phyloP scores from a whole-genome alignment of 164 flowering plant genomes.

The Magnolia changhungtana region DNA sequence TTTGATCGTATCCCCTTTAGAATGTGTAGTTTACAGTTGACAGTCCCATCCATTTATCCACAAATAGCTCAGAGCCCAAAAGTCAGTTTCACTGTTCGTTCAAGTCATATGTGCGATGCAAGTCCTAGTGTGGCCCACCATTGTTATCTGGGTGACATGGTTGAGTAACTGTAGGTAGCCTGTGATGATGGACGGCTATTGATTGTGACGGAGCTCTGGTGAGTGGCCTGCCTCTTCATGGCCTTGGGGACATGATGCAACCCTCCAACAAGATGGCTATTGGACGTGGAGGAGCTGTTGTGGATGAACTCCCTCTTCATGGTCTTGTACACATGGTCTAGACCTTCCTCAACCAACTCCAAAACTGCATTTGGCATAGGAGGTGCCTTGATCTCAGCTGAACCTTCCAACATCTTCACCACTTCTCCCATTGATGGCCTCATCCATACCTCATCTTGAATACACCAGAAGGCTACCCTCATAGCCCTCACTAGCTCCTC shows the following conservation, averaged over 20 bases:
- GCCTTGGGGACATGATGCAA: conserved; percentile 76
- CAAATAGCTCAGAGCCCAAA: too few species aligned
- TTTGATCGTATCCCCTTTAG: too few species aligned
- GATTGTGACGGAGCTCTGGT: conserved; percentile 10
- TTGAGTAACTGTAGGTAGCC: conserved; percentile 81
- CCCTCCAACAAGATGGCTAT: conserved; percentile 52
- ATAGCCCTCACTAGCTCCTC: conserved; percentile 65
- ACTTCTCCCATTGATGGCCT: conserved; percentile 95
- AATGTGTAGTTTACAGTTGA: too few species aligned
- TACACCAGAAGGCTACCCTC: conserved; percentile 88
- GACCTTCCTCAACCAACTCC: conserved; percentile 77
- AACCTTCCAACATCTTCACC: conserved; percentile 88
- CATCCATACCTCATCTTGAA: conserved; percentile 73
- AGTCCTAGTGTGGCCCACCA: not conserved
- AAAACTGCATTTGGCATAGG: conserved; percentile 84
- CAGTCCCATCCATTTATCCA: too few species aligned
- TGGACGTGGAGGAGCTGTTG: not conserved
- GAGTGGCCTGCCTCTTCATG: conserved; percentile 49
- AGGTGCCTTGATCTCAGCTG: conserved; percentile 53
- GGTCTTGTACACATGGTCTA: conserved; percentile 77
- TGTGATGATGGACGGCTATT: conserved; percentile 48
- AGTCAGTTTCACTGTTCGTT: too few species aligned
- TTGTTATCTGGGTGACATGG: conserved; percentile 81
- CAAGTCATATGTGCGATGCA: too few species aligned
- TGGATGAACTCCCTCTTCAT: conserved; percentile 48